Evolutionary conservation across 805 yeast genomes (phyloP).

Genomic region (Hagleromyces aurorensis): DNA sequence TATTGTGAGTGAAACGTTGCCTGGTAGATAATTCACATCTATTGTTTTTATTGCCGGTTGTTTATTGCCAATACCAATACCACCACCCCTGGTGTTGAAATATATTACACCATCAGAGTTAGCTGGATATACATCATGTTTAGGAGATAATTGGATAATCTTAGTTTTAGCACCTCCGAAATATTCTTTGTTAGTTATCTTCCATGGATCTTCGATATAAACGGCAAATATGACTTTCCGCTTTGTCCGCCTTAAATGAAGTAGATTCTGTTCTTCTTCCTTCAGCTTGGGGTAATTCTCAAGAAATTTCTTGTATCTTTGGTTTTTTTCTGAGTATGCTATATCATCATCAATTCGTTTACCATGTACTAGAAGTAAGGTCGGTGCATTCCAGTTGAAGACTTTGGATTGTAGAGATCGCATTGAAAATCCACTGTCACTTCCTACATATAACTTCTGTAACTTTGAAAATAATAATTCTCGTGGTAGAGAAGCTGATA

Average conservation of each 20-base stretch:
- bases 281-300: conserved; percentile 40
- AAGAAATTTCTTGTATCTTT: conserved; percentile 43
- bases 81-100: conserved; percentile 68
- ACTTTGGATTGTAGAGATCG: conserved; percentile 76
- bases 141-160: conserved; percentile 64
- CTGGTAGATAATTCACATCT: conserved; percentile 47
- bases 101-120: conserved; percentile 40
- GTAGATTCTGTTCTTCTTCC: conserved; percentile 21
- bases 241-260: conserved; percentile 22
- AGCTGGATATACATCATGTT: conserved; percentile 45
- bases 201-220: conserved; percentile 69
- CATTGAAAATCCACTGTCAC: conserved; percentile 74
- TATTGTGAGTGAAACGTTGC: conserved; percentile 70
- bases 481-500: conserved; percentile 34
- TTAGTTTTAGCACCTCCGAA: conserved; percentile 57
- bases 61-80: conserved; percentile 71
- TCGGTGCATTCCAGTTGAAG: conserved; percentile 87
- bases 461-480: conserved; percentile 41
- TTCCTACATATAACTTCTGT: conserved; percentile 59
- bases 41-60: conserved; percentile 52
- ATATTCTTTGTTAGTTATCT: conserved; percentile 53
- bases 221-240: conserved; percentile 54
- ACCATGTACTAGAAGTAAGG: conserved; percentile 65
- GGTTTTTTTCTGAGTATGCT: conserved; percentile 23
- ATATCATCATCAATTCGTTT: conserved; percentile 34